phyloP scores from a whole-genome alignment of 805 yeast species.

The Yamadazyma paraphyllophila region DNA sequence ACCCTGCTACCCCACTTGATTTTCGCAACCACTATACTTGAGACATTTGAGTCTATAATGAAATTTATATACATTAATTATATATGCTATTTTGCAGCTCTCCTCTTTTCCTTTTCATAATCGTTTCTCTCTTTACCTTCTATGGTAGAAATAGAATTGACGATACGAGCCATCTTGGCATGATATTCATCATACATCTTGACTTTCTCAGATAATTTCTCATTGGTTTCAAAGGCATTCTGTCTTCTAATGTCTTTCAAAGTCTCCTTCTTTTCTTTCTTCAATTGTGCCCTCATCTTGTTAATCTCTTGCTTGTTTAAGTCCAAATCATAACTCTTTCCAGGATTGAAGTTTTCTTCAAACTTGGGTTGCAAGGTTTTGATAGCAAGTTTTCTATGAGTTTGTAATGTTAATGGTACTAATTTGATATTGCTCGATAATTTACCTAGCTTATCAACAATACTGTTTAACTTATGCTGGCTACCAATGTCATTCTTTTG shows the following conservation, averaged over 20 bases:
- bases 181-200: slow-evolving; percentile 76
- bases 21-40: background rate
- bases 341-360: slow-evolving; percentile 95
- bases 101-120: slow-evolving; percentile 82
- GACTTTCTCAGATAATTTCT: slow-evolving; percentile 77
- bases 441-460: slow-evolving; percentile 48
- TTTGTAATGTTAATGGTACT: slow-evolving; percentile 74
- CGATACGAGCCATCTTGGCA: slow-evolving; percentile 81
- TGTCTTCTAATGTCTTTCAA: slow-evolving; percentile 90
- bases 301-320: slow-evolving; percentile 71
- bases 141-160: slow-evolving; percentile 83
- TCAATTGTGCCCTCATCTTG: slow-evolving; percentile 80
- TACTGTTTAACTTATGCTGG: slow-evolving; percentile 33
- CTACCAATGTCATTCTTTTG: slow-evolving; percentile 14
- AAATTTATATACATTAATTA: background rate
- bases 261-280: slow-evolving; percentile 87
- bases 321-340: slow-evolving; percentile 81
- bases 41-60: too few relatives aligned
- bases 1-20: background rate
- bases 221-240: slow-evolving; percentile 80
- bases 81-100: slow-evolving; percentile 21
- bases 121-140: slow-evolving; percentile 95
- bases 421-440: slow-evolving; percentile 39
- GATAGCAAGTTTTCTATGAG: slow-evolving; percentile 81
- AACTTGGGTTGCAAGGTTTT: slow-evolving; percentile 85